Percentiles rank a stretch among this genome's conserved stretches.
These are phyloP conservation scores for Ophiostoma pallidulum DNA, from an alignment of 2,329 filamentous ascomycete genomes.

Conservation along the genomic window DNA sequence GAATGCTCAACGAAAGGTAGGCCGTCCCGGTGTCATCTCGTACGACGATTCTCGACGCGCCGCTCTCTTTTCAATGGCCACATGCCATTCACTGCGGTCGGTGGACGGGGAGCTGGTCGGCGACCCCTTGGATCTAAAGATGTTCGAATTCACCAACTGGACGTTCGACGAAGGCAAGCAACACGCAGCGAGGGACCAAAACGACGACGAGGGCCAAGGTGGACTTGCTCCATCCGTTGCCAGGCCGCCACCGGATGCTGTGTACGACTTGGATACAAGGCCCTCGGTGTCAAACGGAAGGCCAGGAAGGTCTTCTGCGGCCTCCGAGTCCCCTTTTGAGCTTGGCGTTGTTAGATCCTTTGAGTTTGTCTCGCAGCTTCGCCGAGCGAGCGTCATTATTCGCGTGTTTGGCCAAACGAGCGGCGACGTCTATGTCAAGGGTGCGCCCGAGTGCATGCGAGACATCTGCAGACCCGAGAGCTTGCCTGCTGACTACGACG, in stretches of 20 bases:
- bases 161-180: conserved; percentile 71
- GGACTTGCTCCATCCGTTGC: conserved; percentile 82
- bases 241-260: conserved; percentile 53
- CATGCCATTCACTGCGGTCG: conserved; percentile 81
- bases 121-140: conserved; percentile 91
- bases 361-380: conserved; percentile 88
- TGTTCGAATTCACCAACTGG: conserved; percentile 97
- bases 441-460: conserved; percentile 91
- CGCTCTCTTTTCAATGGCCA: conserved; percentile 89
- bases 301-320: conserved; percentile 17
- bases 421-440: conserved; percentile 87
- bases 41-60: conserved; percentile 37
- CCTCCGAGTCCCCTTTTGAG: conserved; percentile 50
- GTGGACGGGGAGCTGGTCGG: conserved; percentile 85
- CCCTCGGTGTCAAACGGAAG: background rate
- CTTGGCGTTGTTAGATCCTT: conserved; percentile 86
- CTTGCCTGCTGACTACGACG: conserved; percentile 83
- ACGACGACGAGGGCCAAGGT: conserved; percentile 60
- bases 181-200: conserved; percentile 32
- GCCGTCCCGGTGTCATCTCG: conserved; percentile 7
- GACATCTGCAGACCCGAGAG: conserved; percentile 80
- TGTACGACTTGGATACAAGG: conserved; percentile 16
- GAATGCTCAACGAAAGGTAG: background rate
- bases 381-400: conserved; percentile 86
- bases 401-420: conserved; percentile 77